Evolutionary conservation across 73 alveolate genomes (phyloP), one percentile per base, ranked within the genome.

Genomic region (Halteria grandinella): DNA sequence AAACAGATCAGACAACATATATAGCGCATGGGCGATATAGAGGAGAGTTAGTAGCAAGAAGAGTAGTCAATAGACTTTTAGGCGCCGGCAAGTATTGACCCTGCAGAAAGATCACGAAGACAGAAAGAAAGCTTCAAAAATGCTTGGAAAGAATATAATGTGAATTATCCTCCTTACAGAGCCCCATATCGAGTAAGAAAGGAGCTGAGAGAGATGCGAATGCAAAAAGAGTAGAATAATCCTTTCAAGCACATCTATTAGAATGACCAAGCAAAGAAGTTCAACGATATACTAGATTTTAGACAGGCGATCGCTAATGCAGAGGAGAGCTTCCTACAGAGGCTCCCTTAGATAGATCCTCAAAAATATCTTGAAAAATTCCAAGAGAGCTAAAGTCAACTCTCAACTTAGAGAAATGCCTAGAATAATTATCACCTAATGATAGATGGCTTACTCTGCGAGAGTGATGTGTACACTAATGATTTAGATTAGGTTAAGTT

Each of bases 101-200:
- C 31, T n/a, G 14, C 15, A 32, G 73, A 57, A 33, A 57, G 37
- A 18, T 33, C 31, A 18, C 31, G 21, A 29, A 1, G 31, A 14
- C 31, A 33, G 73, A 57, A 29, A n/a, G 73, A 57, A 29, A 17
- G 23, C 4, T 57, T n/a, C 37, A 29, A 17, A 33, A 57, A 57
- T 12, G 73, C 73, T n/a, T 57, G 73, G 73, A 57, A 57, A 18
- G 73, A 57, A 29, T 57, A 57, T 32, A 57, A 57, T 29, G 37
- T 17, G 37, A 57, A 29, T 29, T 57, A 57, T 34, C 31, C 31
- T 15, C 73, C 73, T n/a, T 57, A 57, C 20, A 57, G 37, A 29
- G 55, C 73, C 3, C 55, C 55, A 8, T 57, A n/a, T 32, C 55
- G 73, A 4, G 31, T 33, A 33, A 57, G 37, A 29, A 57, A 50